These are phyloP conservation scores for Sphaerobolus stellatus DNA, from an alignment of 1,284 basidiomycete genomes.

Conservation along the genomic window DNA sequence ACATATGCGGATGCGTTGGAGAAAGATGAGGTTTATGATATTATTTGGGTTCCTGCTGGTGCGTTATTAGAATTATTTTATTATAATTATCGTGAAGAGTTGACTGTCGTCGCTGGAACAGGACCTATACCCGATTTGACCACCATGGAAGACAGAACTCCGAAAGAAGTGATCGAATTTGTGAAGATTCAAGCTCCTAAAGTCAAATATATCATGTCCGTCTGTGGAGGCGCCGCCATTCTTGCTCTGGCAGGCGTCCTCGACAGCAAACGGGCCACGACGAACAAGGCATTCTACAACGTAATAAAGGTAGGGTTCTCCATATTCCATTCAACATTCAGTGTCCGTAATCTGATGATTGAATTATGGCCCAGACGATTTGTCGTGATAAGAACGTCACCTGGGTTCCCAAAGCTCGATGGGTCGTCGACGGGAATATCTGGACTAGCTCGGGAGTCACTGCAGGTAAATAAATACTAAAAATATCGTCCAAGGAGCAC, in stretches of 20 bases:
- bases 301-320: neutral
- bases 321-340: neutral
- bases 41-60: slow-evolving; percentile 31
- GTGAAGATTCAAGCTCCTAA: slow-evolving; percentile 34
- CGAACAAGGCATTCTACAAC: neutral
- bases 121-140: neutral
- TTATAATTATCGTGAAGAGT: neutral
- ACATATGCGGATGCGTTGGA: slow-evolving; percentile 41
- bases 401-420: slow-evolving; percentile 20
- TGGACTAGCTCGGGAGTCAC: slow-evolving; percentile 22
- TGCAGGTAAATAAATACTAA: slow-evolving; percentile 10
- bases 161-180: slow-evolving; percentile 29
- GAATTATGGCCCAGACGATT: neutral
- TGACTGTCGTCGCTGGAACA: too few species aligned
- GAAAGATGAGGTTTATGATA: slow-evolving; percentile 26
- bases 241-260: slow-evolving; percentile 42
- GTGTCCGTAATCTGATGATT: neutral
- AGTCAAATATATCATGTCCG: slow-evolving; percentile 42
- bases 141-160: neutral
- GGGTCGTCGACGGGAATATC: slow-evolving; percentile 21
- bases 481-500: too few species aligned
- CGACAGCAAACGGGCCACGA: slow-evolving; percentile 27
- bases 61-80: neutral
- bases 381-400: slow-evolving; percentile 19
- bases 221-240: slow-evolving; percentile 45